Evolutionary conservation across 371 early-diverging fungal genomes (phyloP).

Genomic region (Nematocida homosporus): DNA sequence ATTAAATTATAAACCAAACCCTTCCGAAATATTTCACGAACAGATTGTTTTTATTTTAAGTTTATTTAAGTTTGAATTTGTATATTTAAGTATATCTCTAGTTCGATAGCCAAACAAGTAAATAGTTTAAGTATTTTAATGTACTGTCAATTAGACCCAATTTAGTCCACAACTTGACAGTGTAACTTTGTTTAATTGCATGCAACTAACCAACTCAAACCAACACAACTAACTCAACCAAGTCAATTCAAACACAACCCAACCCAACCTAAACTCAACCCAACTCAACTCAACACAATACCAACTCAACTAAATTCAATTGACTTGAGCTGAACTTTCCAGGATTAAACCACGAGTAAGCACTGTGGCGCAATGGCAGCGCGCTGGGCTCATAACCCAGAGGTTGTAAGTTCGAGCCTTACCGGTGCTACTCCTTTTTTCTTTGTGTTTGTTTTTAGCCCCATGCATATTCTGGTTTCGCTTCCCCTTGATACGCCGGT

Average conservation of each 20-base stretch:
- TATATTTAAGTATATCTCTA: too few species aligned
- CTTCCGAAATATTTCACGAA: too few species aligned
- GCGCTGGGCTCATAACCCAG: slow-evolving; percentile 62
- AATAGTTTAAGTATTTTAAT: too few species aligned
- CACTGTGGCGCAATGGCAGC: slow-evolving; percentile 61
- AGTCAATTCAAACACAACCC: too few species aligned
- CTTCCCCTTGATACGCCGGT: slow-evolving; percentile 42
- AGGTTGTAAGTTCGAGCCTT: slow-evolving; percentile 61
- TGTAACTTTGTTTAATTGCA: too few species aligned
- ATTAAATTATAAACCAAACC: too few species aligned
- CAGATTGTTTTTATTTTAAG: too few species aligned
- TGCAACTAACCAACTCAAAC: background rate
- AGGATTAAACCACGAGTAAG: background rate
- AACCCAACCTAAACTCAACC: background rate
- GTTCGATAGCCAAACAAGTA: too few species aligned
- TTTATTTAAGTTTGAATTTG: too few species aligned
- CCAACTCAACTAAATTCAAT: background rate
- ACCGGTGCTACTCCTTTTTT: slow-evolving; percentile 56
- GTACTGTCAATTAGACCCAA: too few species aligned
- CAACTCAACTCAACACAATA: background rate
- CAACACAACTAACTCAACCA: background rate
- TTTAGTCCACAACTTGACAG: too few species aligned
- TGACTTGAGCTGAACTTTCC: too few species aligned
- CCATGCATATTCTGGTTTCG: slow-evolving; percentile 57
- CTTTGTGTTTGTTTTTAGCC: slow-evolving; percentile 33